Evolutionary conservation across 768 basidiomycete genomes (phyloP), one percentile per base, ranked within the genome.

Genomic region (Leccinum subtestaceum): DNA sequence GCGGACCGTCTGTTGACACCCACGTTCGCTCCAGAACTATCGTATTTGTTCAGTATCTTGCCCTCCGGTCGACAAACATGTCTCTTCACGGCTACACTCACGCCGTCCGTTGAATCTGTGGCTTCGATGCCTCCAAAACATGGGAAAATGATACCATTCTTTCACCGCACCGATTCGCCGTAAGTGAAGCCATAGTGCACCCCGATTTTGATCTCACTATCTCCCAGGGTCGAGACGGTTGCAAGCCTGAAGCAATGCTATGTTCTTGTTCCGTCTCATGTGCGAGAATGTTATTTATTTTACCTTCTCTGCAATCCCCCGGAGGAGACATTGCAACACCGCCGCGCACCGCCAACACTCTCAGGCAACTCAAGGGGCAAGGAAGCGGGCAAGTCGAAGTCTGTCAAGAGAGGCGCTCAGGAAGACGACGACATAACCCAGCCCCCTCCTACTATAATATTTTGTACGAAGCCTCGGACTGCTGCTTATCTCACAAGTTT

Each of bases 371-470:
- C 55, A 1, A 17, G 29, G 32, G 58, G 49, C 8, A 62, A 64
- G 1, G 82, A 81, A 58, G 73, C 67, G 46, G 56, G 53, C 51
- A 68, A 73, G 29, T 75, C 78, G 55, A 68, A 56, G 69, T 66
- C 59, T 57, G 65, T 61, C 62, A 74, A 47, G 60, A 80, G 76
- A 63, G 60, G 56, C 47, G 48, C 62, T 8, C 63, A 57, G 29
- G 76, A 77, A 47, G 80, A 81, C 19, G 80, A 82, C 12, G 81
- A 82, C 23, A 79, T 84, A 34, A 79, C 81, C 43, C 88, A 90
- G 62, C 93, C 95, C 2, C 97, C 97, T 17, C 92, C 95, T 2
- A 98, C 95, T 21, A 98, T 99, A 65, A 93, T 99, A 62, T 99
- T 98, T 74, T 95, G 86, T 73, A 83, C 82, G 19, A 88, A 87